Evolutionary conservation across 2,329 filamentous ascomycete genomes (phyloP), one percentile per base, ranked within the genome.

Genomic region (Fulvia fulva): DNA sequence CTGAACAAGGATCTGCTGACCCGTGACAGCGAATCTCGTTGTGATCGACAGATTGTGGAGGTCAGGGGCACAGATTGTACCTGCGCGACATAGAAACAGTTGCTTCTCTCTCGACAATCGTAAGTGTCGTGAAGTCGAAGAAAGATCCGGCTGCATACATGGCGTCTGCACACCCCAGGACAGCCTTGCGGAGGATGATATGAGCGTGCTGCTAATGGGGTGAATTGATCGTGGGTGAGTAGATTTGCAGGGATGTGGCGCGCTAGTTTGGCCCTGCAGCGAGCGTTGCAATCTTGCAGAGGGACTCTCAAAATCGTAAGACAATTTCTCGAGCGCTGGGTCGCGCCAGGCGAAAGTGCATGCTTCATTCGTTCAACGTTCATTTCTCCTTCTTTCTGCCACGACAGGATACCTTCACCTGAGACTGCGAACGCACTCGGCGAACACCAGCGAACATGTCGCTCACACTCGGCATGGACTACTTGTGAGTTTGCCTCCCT

Each of bases 381-480:
- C 37, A 2, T 3, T 7, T 19, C 37, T 41, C 16, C 12, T 41
- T 41, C 16, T 19, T 41, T n/a, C 37, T 41, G 5, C 37, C 5
- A 41, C 37, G 16, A 41, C 37, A 21, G 12, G 1, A 19, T 41
- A 41, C 37, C n/a, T 32, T n/a, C 14, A 41, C 14, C 37, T 19
- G 37, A 19, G 37, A 41, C 37, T 41, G 37, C 37, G 37, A 7
- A n/a, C 37, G 37, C 3, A 19, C 37, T 7, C 14, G 5, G n/a
- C 37, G 14, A 19, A 14, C 1, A 2, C 3, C 37, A 16, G 37
- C 37, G 37, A 41, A 41, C 52, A 67, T 68, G 64, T 59, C 65
- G 55, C 56, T 66, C 52, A 63, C 62, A 2, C 57, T 63, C 37
- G 61, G 62, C 45, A 68, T 68, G 66, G 66, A 68, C 58, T 68